Evolutionary conservation across 2,329 filamentous ascomycete species (phyloP).

Genomic region (Passalora sequoiae): DNA sequence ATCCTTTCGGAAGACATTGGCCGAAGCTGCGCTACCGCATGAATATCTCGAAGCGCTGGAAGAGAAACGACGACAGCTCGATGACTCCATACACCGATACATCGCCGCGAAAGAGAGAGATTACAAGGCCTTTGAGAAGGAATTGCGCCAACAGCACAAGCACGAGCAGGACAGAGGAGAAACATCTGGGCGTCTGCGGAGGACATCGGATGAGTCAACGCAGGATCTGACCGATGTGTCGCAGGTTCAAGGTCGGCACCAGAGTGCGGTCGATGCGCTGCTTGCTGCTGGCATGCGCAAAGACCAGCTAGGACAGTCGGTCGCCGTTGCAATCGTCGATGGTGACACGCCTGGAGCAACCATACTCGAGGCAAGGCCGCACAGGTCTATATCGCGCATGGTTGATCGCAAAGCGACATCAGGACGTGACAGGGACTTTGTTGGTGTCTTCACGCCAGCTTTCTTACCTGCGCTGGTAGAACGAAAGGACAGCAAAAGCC

Average conservation of each 20-base stretch:
- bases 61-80: slow-evolving; percentile 34
- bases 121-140: slow-evolving; percentile 34
- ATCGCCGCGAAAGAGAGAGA: slow-evolving; percentile 36
- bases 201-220: slow-evolving; percentile 6
- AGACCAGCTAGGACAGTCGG: slow-evolving; percentile 20
- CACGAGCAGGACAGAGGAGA: slow-evolving; percentile 9
- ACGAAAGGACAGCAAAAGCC: slow-evolving; percentile 23
- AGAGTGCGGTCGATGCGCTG: slow-evolving; percentile 22
- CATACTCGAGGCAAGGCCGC: slow-evolving; percentile 13
- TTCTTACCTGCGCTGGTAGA: slow-evolving; percentile 33
- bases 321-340: slow-evolving; percentile 16
- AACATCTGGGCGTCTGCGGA: not conserved
- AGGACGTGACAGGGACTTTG: slow-evolving; percentile 32
- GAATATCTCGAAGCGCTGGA: slow-evolving; percentile 33
- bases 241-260: slow-evolving; percentile 10
- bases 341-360: slow-evolving; percentile 12
- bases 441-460: slow-evolving; percentile 35
- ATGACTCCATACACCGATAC: slow-evolving; percentile 37
- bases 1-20: slow-evolving; percentile 19
- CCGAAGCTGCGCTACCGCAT: slow-evolving; percentile 24
- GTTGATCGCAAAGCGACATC: slow-evolving; percentile 23
- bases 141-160: slow-evolving; percentile 25
- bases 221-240: slow-evolving; percentile 11
- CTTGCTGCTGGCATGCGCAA: slow-evolving; percentile 20
- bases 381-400: slow-evolving; percentile 22